These are phyloP conservation scores for Whalleya microplaca DNA, from an alignment of 2,329 filamentous ascomycete genomes.

Conservation along the genomic window DNA sequence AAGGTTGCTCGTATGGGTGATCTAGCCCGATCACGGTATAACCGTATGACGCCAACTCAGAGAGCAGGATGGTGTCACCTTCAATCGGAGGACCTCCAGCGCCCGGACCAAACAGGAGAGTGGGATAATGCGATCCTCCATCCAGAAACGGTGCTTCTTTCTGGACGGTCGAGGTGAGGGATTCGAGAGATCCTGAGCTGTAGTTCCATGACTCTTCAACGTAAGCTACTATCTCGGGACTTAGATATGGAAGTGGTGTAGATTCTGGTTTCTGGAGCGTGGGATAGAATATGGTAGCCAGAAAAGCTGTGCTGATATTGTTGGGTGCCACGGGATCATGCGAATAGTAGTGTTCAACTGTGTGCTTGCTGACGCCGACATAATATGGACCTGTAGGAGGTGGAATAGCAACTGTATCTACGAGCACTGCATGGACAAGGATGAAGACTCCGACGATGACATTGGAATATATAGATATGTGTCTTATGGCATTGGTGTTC, in stretches of 20 bases:
- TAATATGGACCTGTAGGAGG: slow-evolving; percentile 24
- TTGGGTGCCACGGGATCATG: slow-evolving; percentile 30
- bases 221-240: slow-evolving; percentile 24
- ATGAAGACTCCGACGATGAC: neutral
- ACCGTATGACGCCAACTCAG: slow-evolving; percentile 28
- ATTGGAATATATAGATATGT: too few relatives aligned
- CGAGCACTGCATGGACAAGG: neutral
- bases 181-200: slow-evolving; percentile 19
- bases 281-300: slow-evolving; percentile 32
- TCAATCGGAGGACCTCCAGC: slow-evolving; percentile 26
- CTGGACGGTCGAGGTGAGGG: slow-evolving; percentile 24
- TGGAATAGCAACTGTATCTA: slow-evolving; percentile 11
- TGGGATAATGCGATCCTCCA: slow-evolving; percentile 14
- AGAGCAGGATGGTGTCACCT: slow-evolving; percentile 24
- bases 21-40: slow-evolving; percentile 34
- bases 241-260: slow-evolving; percentile 23
- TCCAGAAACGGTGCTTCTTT: slow-evolving; percentile 15
- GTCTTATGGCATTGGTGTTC: too few relatives aligned
- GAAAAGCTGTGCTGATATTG: slow-evolving; percentile 31
- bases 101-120: slow-evolving; percentile 26
- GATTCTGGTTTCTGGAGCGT: slow-evolving; percentile 21
- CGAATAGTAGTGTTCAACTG: slow-evolving; percentile 21
- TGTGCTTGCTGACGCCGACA: slow-evolving; percentile 26
- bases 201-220: slow-evolving; percentile 22
- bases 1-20: slow-evolving; percentile 36